Base-by-base conservation (phyloP, 2,329 filamentous ascomycete genomes). In the Penicillium sp. region DNA sequence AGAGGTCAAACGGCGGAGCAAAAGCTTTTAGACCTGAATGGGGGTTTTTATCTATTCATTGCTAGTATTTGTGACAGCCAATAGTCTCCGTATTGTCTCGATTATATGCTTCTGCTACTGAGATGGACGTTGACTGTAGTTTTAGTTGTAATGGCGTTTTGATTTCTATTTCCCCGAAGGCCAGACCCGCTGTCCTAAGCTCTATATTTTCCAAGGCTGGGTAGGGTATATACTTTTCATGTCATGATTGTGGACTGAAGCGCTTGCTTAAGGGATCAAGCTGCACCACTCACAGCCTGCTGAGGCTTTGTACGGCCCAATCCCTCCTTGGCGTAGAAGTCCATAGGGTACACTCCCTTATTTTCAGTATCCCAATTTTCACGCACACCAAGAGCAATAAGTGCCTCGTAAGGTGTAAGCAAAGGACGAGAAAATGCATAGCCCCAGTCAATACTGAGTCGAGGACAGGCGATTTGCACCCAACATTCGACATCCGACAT, bases 381-480 rank as follows among this genome's bases (percentile, higher is more conserved):
- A 61, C 83, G 85, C 58, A 86, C 86, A 3, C 89, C 92, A 46
- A 99, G 76, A n/a, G 91, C 90, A 31, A 99, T 87, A 56, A 97
- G 82, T 6, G 94, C 94, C 77, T 99, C 94, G 66, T 99, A 97
- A 2, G 94, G 93, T 50, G 93, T 97, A 69, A 99, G 75, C 55
- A 99, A 73, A 46, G 94, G 94, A 45, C 90, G 79, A 1, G 91
- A 85, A 70, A 99, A 99, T 0, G 94, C 94, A 77, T 97, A 97
- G 0, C 94, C 94, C 94, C 94, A 99, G 76, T 99, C 94, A 64
- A 99, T 99, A 73, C 93, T 97, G 71, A 99, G 71, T 48, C 94
- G 80, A n/a, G 94, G 94, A 75, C 94, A 99, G 5, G 94, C 94
- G 49, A 99, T 92, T 75, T 99, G 94, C 37, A 99, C 93, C 94